phyloP scores from a whole-genome alignment of 2,329 filamentous ascomycete genomes.

The Shiraia bambusicola region DNA sequence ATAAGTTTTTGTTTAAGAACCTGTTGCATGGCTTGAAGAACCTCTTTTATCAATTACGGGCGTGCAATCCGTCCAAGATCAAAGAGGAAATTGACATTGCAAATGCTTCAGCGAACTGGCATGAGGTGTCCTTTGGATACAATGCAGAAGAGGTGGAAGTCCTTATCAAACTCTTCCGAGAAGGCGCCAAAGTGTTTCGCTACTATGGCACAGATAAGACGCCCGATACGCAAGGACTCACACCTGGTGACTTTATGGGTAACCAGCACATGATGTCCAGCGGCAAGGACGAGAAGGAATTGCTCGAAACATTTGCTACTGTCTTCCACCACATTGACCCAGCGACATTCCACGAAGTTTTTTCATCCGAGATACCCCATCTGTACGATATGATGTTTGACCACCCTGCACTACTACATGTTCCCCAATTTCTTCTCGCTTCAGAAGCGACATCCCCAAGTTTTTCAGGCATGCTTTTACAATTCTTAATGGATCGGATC shows the following conservation, averaged over 20 bases:
- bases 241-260: slow-evolving; percentile 87
- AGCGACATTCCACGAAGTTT: slow-evolving; percentile 97
- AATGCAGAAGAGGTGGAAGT: slow-evolving; percentile 96
- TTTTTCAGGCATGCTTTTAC: slow-evolving; percentile 96
- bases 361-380: slow-evolving; percentile 93
- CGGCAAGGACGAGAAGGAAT: slow-evolving; percentile 93
- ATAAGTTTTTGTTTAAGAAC: slow-evolving; percentile 97
- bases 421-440: slow-evolving; percentile 97
- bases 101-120: slow-evolving; percentile 86
- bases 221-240: slow-evolving; percentile 71
- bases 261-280: slow-evolving; percentile 95
- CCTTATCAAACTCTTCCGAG: slow-evolving; percentile 94
- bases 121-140: slow-evolving; percentile 93
- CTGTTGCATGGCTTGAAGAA: slow-evolving; percentile 94
- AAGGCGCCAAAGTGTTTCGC: slow-evolving; percentile 92
- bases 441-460: slow-evolving; percentile 96
- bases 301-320: slow-evolving; percentile 95
- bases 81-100: slow-evolving; percentile 67
- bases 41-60: slow-evolving; percentile 90
- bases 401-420: slow-evolving; percentile 88
- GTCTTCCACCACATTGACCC: slow-evolving; percentile 99
- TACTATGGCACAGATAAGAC: slow-evolving; percentile 93
- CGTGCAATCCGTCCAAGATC: slow-evolving; percentile 70
- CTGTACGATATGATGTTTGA: slow-evolving; percentile 98
- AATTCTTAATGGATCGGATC: slow-evolving; percentile 96